Evolutionary conservation across 148 eudicot genomes (phyloP).

Genomic region (Oxyria digyna): DNA sequence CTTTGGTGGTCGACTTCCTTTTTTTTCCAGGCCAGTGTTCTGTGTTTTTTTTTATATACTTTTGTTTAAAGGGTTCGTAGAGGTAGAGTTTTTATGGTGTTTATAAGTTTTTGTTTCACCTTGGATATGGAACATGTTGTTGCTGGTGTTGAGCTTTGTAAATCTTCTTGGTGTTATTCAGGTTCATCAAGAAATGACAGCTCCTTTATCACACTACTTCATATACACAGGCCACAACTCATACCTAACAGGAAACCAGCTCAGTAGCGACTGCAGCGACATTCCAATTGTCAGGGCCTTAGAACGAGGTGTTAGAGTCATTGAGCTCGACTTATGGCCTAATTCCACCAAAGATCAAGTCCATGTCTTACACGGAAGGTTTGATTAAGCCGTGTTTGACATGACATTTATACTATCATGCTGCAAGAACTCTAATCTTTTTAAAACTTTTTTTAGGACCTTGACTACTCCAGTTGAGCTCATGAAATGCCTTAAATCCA

Average conservation of each 20-base stretch:
- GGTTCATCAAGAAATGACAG: slow-evolving; percentile 60
- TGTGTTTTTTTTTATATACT: too few species aligned
- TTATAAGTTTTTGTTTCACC: too few species aligned
- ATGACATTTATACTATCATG: background rate
- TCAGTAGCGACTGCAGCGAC: slow-evolving; percentile 55
- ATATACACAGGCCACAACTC: slow-evolving; percentile 75
- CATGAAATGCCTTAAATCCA: slow-evolving; percentile 41
- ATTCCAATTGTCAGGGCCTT: slow-evolving; percentile 48
- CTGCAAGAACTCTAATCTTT: too few species aligned
- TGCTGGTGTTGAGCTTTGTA: too few species aligned
- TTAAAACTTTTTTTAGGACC: slow-evolving; percentile 28
- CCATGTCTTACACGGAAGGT: slow-evolving; percentile 69
- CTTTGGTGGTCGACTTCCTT: too few species aligned
- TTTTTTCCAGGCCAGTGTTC: too few species aligned
- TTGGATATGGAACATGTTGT: too few species aligned
- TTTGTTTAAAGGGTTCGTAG: too few species aligned
- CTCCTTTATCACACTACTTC: slow-evolving; percentile 72
- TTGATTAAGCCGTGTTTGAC: background rate
- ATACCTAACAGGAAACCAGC: slow-evolving; percentile 64
- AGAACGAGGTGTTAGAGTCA: slow-evolving; percentile 47
- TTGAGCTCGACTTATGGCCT: slow-evolving; percentile 77
- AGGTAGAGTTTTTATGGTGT: too few species aligned
- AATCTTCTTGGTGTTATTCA: background rate
- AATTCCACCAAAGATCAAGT: slow-evolving; percentile 43
- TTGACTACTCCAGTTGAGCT: slow-evolving; percentile 56